Base-by-base conservation (phyloP, 2,329 filamentous ascomycete genomes). In the Arthrobotrys sphaeroides region DNA sequence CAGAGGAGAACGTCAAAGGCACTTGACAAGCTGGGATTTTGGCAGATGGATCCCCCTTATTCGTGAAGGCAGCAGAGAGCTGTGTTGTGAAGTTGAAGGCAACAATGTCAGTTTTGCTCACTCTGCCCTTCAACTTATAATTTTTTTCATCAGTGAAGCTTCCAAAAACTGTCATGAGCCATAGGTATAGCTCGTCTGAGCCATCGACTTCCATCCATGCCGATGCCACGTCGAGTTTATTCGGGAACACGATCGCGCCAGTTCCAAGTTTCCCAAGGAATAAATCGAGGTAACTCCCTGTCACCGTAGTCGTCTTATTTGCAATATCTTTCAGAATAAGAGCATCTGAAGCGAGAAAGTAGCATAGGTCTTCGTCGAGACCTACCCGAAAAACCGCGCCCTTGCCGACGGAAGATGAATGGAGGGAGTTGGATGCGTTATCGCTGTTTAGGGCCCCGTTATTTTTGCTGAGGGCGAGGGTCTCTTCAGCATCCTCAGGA, bases 161-260 rank as follows among this genome's bases (percentile, higher is more conserved):
- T 13, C 60, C 43, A 10, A 64, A 38, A 3, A 45, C 24, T 22
- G 28, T 51, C 42, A 38, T 12, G 2, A 64, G 9, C 42, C 60
- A 64, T 13, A 51, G 60, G 13, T 49, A 53, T 13, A 64, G n/a
- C 26, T 64, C 40, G 12, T 64, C 42, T 2, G 60, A 64, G 18
- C 12, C 60, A 38, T 51, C 43, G 2, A 64, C n/a, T 6, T 24
- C 26, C 5, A 22, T 64, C 60, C 42, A 53, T n/a, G 43, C 42
- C 2, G 28, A 5, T 18, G 7, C 24, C 6, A 53, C 20, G 22
- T 47, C 40, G 13, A 43, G 40, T 20, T 31, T 36, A 26, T 53
- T 64, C 2, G 60, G 36, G 16, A 64, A 53, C 6, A 64, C 60
- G 2, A 64, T 53, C 12, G 60, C 40, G 2, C 24, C 60, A 3